A percentile compares a stretch with the other conserved stretches of the same genome.
Conservation (phyloP, 2,329 filamentous ascomycete species). For the Claviceps sp. region DNA sequence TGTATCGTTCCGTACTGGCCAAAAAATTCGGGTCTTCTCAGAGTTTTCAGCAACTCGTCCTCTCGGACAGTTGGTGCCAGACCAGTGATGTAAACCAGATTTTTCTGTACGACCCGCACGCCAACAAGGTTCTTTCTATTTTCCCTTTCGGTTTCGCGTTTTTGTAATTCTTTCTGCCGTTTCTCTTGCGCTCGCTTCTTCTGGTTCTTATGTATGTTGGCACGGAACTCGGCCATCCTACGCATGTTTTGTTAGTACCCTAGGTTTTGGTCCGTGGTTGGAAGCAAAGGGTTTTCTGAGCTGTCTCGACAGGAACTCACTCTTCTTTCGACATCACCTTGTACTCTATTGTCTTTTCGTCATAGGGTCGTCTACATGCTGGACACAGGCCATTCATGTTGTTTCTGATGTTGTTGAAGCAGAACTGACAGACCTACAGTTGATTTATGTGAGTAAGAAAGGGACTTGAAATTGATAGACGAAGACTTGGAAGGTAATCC, state of each 20-base stretch:
- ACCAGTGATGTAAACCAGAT: conserved; percentile 94
- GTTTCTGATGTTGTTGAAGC: conserved; percentile 97
- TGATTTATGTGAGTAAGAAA: neutral
- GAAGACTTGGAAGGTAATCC: neutral
- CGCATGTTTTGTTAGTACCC: conserved; percentile 4
- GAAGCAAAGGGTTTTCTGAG: neutral
- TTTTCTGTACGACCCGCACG: conserved; percentile 93
- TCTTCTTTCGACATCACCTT: conserved; percentile 92
- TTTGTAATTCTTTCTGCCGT: conserved; percentile 89
- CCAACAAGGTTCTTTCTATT: conserved; percentile 93
- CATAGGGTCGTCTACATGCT: conserved; percentile 90
- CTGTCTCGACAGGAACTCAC: conserved; percentile 37
- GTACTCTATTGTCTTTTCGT: conserved; percentile 94
- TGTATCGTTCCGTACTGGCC: conserved; percentile 97
- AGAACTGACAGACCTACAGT: conserved; percentile 90
- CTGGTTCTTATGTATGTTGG: conserved; percentile 75
- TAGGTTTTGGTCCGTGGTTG: neutral
- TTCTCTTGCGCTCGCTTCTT: conserved; percentile 76
- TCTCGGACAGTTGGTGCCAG: conserved; percentile 84
- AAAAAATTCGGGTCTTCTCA: conserved; percentile 87
- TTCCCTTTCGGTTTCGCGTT: conserved; percentile 88
- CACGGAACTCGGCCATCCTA: conserved; percentile 61
- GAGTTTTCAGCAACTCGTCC: conserved; percentile 78
- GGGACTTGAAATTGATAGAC: neutral
- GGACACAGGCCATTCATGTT: conserved; percentile 96